A percentile compares a stretch with the other conserved stretches of the same genome.
These are phyloP conservation scores for Penicillium sp. DNA, from an alignment of 2,329 filamentous ascomycete genomes.

Conservation along the genomic window DNA sequence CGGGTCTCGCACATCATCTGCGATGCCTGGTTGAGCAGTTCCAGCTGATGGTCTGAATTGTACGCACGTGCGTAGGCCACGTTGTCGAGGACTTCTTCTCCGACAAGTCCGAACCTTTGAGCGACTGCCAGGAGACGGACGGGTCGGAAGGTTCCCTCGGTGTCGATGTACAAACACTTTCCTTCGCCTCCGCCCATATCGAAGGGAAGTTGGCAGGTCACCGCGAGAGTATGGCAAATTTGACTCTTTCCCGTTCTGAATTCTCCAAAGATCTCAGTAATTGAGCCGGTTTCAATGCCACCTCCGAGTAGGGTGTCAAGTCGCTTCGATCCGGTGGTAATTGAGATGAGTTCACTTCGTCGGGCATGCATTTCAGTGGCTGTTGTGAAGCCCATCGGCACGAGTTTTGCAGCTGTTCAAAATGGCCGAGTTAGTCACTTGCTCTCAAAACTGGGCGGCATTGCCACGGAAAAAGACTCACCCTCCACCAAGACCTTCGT, in stretches of 20 bases:
- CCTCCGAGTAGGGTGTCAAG: slow-evolving; percentile 92
- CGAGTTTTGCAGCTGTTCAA: slow-evolving; percentile 77
- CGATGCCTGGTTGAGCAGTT: slow-evolving; percentile 89
- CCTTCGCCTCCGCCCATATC: slow-evolving; percentile 99
- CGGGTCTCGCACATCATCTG: slow-evolving; percentile 99
- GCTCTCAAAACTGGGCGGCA: background rate
- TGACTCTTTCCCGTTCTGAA: slow-evolving; percentile 98
- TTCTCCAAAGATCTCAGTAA: slow-evolving; percentile 97
- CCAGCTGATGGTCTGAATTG: slow-evolving; percentile 96
- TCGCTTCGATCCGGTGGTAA: slow-evolving; percentile 96
- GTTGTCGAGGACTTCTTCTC: slow-evolving; percentile 96
- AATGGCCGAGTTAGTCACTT: slow-evolving; percentile 10
- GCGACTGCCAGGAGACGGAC: slow-evolving; percentile 88
- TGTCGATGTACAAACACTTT: slow-evolving; percentile 98
- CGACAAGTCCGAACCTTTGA: slow-evolving; percentile 88
- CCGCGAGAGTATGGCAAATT: slow-evolving; percentile 96
- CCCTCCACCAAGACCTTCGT: slow-evolving; percentile 87
- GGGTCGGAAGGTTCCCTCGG: slow-evolving; percentile 93
- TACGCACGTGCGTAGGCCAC: slow-evolving; percentile 97
- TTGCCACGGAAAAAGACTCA: slow-evolving; percentile 39
- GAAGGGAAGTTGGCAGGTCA: slow-evolving; percentile 95
- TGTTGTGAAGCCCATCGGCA: slow-evolving; percentile 98
- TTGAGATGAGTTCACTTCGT: slow-evolving; percentile 93
- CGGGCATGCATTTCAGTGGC: slow-evolving; percentile 98
- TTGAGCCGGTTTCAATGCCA: slow-evolving; percentile 93